Evolutionary conservation across 257 asterid genomes (phyloP), one percentile per base, ranked within the genome.

Genomic region (Capsicum chinense): DNA sequence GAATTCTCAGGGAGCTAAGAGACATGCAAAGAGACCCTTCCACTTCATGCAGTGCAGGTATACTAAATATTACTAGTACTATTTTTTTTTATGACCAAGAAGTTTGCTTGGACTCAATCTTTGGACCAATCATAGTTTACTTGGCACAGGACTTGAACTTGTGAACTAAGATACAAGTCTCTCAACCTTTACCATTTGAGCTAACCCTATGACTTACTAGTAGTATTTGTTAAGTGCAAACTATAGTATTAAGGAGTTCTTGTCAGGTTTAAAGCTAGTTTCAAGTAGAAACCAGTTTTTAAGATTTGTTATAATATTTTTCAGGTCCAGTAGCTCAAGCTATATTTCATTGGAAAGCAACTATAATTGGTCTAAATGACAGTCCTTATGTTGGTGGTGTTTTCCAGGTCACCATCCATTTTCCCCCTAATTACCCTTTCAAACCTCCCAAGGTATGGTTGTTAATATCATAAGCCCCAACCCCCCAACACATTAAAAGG

Each of bases 1-100:
- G 97, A 87, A 95, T 95, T 39, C 91, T 91, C 80, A 95, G 92
- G 91, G 98, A 95, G 90, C 93, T 95, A 17, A 91, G 91, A 84
- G 98, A 95, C 81, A 84, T 95, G 92, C 98, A 95, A 79, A 90
- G 94, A 90, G 98, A 95, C 84, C 97, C 97, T 88, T 97, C 98
- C 1, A 95, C 97, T 83, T 95, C 97, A 79, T 95, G 97, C 88
- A 91, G 97, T 86, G 98, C 98, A 90, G 98, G 97, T 94, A 86
- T 14, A 12, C 42, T 0, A 3, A 7, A 50, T 74, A 50, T 74
- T 13, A 21, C 79, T 9, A 33, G 11, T 66, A 13, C 33, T 26
- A 26, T 12, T 12, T 33, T 66, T 66, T 35, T 74, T 10, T 21
- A 76, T 76, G 81, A 76, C 3, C 12, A 47, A 6, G 11, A 47